Percentiles rank a stretch among this genome's conserved stretches.
Conservation (phyloP, 2,329 filamentous ascomycete genomes). For the Emergomyces africanus region DNA sequence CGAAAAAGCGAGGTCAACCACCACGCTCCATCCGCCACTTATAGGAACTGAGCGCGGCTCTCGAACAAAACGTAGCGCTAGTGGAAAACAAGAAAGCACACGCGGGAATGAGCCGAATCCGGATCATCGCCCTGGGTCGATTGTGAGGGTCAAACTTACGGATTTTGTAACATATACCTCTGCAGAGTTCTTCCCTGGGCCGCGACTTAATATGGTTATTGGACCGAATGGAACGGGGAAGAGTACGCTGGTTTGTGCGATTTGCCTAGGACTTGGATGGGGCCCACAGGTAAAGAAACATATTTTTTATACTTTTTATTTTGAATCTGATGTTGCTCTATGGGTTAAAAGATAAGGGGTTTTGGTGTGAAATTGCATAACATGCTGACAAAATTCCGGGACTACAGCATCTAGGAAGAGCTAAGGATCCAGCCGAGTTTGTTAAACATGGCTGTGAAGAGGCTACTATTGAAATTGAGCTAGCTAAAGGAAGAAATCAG, state of each 20-base stretch:
- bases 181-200: constrained; percentile 82
- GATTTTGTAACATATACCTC: constrained; percentile 94
- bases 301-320: not conserved
- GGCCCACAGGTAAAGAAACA: constrained; percentile 43
- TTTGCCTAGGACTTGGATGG: constrained; percentile 85
- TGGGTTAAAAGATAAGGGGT: not conserved
- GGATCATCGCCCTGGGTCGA: constrained; percentile 58
- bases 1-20: not conserved
- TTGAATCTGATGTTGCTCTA: not conserved
- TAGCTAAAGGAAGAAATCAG: constrained; percentile 48
- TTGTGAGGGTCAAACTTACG: constrained; percentile 70
- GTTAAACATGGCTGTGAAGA: constrained; percentile 76
- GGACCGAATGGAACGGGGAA: constrained; percentile 98
- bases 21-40: not conserved
- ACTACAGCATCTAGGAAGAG: constrained; percentile 61
- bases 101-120: not conserved
- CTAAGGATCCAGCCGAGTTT: constrained; percentile 74
- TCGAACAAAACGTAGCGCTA: not conserved
- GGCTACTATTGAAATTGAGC: constrained; percentile 81
- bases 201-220: constrained; percentile 95
- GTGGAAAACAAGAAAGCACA: not conserved
- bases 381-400: not conserved
- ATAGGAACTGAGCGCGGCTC: not conserved
- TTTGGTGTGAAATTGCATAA: not conserved
- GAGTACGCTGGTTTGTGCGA: constrained; percentile 92